phyloP scores from a whole-genome alignment of 305 asterid genomes.

The Solanum hybrid region DNA sequence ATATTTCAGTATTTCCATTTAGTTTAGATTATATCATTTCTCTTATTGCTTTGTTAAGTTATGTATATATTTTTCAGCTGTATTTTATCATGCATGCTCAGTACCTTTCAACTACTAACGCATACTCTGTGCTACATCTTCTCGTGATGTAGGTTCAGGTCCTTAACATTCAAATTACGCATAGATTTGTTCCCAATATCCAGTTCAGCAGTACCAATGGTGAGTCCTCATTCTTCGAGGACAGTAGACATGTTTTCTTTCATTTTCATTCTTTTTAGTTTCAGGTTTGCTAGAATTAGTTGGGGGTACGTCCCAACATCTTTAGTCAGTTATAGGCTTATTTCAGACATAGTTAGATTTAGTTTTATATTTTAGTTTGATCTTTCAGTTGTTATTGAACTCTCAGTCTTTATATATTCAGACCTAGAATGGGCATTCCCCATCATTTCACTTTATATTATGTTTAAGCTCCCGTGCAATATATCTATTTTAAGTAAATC shows the following conservation, averaged over 20 bases:
- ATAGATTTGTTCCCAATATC: neutral
- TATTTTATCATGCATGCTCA: neutral
- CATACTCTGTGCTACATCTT: neutral
- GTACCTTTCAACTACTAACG: neutral
- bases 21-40: neutral
- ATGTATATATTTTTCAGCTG: neutral
- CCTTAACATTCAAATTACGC: neutral
- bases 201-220: neutral
- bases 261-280: neutral
- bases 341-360: neutral
- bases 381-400: neutral
- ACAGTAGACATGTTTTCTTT: neutral
- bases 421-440: neutral
- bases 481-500: too few species aligned
- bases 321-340: neutral
- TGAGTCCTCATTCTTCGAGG: neutral
- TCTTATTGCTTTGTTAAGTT: neutral
- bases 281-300: neutral
- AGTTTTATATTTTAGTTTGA: neutral
- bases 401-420: neutral
- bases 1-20: neutral
- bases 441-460: neutral
- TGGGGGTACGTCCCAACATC: neutral
- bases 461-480: neutral
- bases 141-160: neutral